Evolutionary conservation across 2,329 filamentous ascomycete genomes (phyloP), one percentile per base, ranked within the genome.

Genomic region (Aspergillus sp.): DNA sequence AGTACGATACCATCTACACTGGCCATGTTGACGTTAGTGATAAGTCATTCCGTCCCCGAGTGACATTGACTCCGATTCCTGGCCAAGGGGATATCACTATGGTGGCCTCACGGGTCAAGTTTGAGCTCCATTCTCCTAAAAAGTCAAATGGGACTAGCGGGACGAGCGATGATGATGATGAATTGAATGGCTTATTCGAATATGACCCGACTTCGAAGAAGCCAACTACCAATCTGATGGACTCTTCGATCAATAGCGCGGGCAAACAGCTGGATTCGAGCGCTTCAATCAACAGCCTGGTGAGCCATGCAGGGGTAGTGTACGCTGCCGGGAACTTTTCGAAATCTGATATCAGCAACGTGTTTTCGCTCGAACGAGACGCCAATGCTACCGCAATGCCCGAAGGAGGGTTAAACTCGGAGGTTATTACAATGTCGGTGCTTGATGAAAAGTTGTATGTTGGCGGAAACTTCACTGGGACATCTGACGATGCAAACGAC

Each of bases 1-100:
- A 99, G 75, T 98, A 96, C 70, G 95, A 99, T 70, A 87, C 90
- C 65, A 87, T 99, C 58, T 96, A 92, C 76, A 89, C 88, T 64
- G 95, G 93, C 47, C 87, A 87, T 64, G 86, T 99, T 54, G 91
- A 98, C 70, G 87, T 87, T 54, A 87, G 84, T 53, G 88, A 85
- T 9, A 79, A 78, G 61, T 84, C 83, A 19, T 97, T 97, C 80
- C 87, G 87, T 43, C 91, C 93, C 14, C 85, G 85, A 4, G 87
- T 99, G 52, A 96, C 90, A 0, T 78, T 99, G 45, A 83, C 86
- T 0, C 90, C 93, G 4, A 79, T 86, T 21, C 72, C 82, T 33
- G 87, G 84, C 40, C 76, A 87, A 35, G 76, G 81, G 2, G 80
- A 84, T 55, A 79, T 95, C 70, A 90, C 89, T 1, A 79, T 98